These are phyloP conservation scores for Phaeosphaeriaceae sp. DNA, from an alignment of 2,329 filamentous ascomycete genomes.

Conservation along the genomic window DNA sequence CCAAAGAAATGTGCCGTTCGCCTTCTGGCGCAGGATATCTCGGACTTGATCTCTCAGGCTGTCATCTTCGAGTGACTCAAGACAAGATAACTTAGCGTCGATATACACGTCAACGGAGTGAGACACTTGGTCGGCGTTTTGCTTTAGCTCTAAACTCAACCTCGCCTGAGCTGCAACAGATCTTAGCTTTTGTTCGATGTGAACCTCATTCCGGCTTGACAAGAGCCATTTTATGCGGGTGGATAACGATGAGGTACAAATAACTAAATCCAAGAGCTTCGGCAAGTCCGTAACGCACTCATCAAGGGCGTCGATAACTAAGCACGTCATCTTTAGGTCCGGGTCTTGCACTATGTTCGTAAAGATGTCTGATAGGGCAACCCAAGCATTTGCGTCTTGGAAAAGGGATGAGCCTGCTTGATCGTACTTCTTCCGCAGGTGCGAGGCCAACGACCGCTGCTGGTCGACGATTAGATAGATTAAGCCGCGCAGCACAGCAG, in stretches of 20 bases:
- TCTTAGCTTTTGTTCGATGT: conserved; percentile 40
- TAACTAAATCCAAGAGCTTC: not conserved
- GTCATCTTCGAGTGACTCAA: conserved; percentile 43
- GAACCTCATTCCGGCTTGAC: conserved; percentile 18
- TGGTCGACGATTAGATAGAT: too few relatives aligned
- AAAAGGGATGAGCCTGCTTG: too few relatives aligned
- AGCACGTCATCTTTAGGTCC: conserved; percentile 4
- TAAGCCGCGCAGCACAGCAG: too few relatives aligned
- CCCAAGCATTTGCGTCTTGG: too few relatives aligned
- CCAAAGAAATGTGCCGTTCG: too few relatives aligned
- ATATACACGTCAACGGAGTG: too few relatives aligned
- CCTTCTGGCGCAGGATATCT: too few relatives aligned
- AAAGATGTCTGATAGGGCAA: too few relatives aligned
- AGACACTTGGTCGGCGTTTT: conserved; percentile 39
- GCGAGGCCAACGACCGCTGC: too few relatives aligned
- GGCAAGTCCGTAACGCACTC: conserved; percentile 10
- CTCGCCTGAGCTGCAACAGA: too few relatives aligned
- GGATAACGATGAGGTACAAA: conserved; percentile 6
- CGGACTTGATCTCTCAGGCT: conserved; percentile 4
- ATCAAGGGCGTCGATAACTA: conserved; percentile 18
- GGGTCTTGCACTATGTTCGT: conserved; percentile 51
- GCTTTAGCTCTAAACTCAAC: conserved; percentile 34
- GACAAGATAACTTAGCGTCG: conserved; percentile 1
- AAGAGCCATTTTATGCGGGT: conserved; percentile 1
- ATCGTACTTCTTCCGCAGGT: too few relatives aligned